phyloP scores from a whole-genome alignment of 352 stramenopile species.

The Globisporangium abappressorium region DNA sequence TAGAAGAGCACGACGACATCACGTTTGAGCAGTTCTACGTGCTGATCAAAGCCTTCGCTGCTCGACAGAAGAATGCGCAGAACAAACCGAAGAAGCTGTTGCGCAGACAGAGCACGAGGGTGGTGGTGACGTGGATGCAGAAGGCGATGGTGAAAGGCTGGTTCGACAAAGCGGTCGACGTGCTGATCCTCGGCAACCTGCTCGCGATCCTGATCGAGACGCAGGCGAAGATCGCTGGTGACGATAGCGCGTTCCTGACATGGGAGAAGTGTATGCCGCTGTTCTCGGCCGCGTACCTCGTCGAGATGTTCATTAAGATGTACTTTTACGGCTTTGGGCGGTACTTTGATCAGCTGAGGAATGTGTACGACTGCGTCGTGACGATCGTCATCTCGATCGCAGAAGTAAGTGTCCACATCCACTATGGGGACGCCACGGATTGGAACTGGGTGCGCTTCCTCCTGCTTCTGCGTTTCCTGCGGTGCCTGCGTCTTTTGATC shows the following conservation, averaged over 20 bases:
- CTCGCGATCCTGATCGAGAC: conserved; percentile 49
- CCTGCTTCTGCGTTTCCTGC: conserved; percentile 57
- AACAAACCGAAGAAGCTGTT: conserved; percentile 20
- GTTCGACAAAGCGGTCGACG: conserved; percentile 37
- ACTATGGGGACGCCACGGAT: conserved; percentile 34
- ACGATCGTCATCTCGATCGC: conserved; percentile 54
- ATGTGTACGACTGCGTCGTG: conserved; percentile 84
- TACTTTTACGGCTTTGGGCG: conserved; percentile 42
- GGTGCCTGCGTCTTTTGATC: conserved; percentile 47
- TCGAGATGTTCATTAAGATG: conserved; percentile 86
- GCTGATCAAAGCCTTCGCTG: conserved; percentile 29
- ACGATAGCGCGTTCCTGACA: conserved; percentile 20
- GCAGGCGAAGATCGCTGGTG: conserved; percentile 39
- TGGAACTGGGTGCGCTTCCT: conserved; percentile 58
- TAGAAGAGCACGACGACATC: conserved; percentile 22
- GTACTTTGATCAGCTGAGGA: conserved; percentile 68
- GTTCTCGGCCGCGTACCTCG: conserved; percentile 67
- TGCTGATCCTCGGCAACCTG: conserved; percentile 44
- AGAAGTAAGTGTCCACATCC: conserved; percentile 51
- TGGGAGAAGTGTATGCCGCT: conserved; percentile 61
- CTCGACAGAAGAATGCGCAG: conserved; percentile 19
- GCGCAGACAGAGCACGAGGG: conserved; percentile 6
- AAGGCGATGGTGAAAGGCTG: conserved; percentile 25
- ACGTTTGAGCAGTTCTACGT: conserved; percentile 28
- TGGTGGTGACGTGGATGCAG: conserved; percentile 23